Evolutionary conservation across 2,329 filamentous ascomycete genomes (phyloP), one percentile per base, ranked within the genome.

Genomic region (Sclerotinia trifoliorum): DNA sequence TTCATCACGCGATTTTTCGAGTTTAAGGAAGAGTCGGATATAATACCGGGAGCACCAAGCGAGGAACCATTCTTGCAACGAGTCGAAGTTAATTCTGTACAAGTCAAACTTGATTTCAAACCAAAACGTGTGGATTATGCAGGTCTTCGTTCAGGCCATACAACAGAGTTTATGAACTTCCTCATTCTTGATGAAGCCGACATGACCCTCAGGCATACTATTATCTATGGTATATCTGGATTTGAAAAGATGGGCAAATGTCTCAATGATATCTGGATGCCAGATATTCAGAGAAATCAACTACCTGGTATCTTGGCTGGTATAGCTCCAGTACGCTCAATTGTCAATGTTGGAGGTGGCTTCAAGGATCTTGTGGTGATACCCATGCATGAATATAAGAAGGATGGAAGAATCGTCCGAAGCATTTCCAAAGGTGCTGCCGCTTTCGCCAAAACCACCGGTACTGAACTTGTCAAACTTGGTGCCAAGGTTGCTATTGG

Each of bases 161-260:
- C 95, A 0, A 96, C 93, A 0, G 95, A 99, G 78, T 96, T 99
- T 76, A 98, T 98, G 94, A 99, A 99, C 78, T 97, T 99, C 77
- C 86, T 99, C 72, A 91, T 94, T 19, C 86, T 99, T 1, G 95
- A 99, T 73, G 90, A 92, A 72, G 89, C 95, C 2, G 89, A 94
- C 70, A 91, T 99, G 84, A 86, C 90, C 8, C 85, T 99, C 65
- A 87, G 91, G 17, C 94, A 94, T 77, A 91, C 92, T 35, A 98
- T 99, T 73, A 88, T 98, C 48, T 97, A 98, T 73, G 95, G 96
- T 39, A 87, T 97, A 0, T 88, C 88, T 10, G 95, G 95, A 0
- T 97, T 98, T 74, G 94, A 98, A 73, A 89, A 91, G 62, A 84
- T 99, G 2, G 93, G 95, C 66, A 88, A 94, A 78, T 94, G 90